Evolutionary conservation across 2,329 filamentous ascomycete species (phyloP).

Genomic region (Phyllosticta citribraziliensis): DNA sequence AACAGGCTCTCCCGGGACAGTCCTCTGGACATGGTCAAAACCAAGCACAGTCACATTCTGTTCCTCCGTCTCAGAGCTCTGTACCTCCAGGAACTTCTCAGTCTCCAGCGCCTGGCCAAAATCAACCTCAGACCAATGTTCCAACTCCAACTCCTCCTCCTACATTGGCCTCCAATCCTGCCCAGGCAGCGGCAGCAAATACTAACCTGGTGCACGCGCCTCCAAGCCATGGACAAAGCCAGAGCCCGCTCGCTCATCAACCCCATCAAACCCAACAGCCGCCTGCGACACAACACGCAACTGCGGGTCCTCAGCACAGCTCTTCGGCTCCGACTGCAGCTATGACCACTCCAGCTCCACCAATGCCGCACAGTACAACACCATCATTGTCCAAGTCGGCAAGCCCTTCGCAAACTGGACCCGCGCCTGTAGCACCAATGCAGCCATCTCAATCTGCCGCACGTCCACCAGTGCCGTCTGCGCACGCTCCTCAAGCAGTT

Average conservation of each 20-base stretch:
- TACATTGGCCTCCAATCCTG: neutral
- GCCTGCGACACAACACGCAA: neutral
- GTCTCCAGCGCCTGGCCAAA: neutral
- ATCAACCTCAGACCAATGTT: neutral
- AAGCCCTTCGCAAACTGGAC: neutral
- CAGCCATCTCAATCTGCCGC: neutral
- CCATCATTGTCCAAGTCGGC: neutral
- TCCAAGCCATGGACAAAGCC: neutral
- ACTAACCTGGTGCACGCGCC: neutral
- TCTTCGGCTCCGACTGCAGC: neutral
- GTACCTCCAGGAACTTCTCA: neutral
- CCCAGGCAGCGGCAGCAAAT: neutral
- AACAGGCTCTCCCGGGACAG: neutral
- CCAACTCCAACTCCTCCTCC: neutral
- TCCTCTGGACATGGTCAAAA: neutral
- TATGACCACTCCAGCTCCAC: neutral
- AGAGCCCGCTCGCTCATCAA: neutral
- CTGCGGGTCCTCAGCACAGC: neutral
- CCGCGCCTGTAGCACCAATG: neutral
- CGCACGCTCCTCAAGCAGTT: neutral
- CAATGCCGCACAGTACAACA: neutral
- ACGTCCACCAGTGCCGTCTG: neutral
- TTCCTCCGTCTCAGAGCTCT: neutral
- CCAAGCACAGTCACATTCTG: neutral
- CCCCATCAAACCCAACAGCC: neutral